Conservation (phyloP, 345 rosid genomes). For the Salix brachista region DNA sequence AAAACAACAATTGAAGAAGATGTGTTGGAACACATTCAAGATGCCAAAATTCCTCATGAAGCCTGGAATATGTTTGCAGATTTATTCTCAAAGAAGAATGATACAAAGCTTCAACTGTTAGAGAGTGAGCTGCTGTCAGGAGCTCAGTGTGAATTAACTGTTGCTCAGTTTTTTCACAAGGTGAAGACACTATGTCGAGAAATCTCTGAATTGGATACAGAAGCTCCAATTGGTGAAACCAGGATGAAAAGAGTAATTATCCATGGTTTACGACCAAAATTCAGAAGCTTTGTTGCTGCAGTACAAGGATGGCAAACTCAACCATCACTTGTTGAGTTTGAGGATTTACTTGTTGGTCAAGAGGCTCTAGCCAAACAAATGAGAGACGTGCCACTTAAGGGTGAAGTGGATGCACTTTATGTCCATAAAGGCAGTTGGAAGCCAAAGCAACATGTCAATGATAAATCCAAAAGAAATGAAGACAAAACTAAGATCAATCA, state of each 20-base stretch:
- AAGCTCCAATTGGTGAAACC: not conserved
- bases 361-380: conserved; percentile 7
- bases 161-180: conserved; percentile 1
- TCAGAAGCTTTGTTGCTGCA: not conserved
- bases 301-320: conserved; percentile 1
- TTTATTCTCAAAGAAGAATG: not conserved
- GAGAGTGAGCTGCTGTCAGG: not conserved
- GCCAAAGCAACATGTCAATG: not conserved
- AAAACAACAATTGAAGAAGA: not conserved
- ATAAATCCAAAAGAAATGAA: too few relatives aligned
- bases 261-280: not conserved
- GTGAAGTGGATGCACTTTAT: not conserved
- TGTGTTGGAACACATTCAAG: not conserved
- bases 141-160: not conserved
- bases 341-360: not conserved
- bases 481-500: too few relatives aligned
- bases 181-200: not conserved
- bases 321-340: conserved; percentile 4
- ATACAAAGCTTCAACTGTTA: not conserved
- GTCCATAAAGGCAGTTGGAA: not conserved
- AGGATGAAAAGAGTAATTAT: conserved; percentile 2
- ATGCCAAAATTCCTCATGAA: not conserved
- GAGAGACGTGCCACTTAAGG: not conserved
- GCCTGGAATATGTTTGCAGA: not conserved
- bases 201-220: not conserved